Base-by-base conservation (phyloP, 257 asterid genomes). In the Jasminum sambac region DNA sequence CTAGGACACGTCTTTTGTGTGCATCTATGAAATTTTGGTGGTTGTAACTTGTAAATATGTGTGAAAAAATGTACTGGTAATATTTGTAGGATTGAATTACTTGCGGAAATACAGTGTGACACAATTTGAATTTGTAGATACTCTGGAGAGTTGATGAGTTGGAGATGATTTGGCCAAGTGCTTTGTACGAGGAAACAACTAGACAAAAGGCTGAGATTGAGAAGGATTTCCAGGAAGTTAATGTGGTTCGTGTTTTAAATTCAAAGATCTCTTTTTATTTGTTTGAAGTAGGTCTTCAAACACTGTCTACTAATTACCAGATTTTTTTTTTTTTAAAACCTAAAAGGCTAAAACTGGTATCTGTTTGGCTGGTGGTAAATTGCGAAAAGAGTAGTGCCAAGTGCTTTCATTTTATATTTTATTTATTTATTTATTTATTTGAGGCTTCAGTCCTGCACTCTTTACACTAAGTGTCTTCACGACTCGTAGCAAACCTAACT, bases 61-160 rank as follows among this genome's bases (percentile, higher is more conserved):
- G 36, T 55, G 30, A 23, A 30, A 55, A 11, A 55, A n/a, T 19
- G 13, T 19, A 21, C 26, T 10, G 5, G n/a, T 50, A 55, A 55
- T 23, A 9, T 55, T 55, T 55, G 62, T 26, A 55, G 30, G 14
- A 55, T 61, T 62, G 62, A 57, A 43, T 26, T 60, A 21, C 19
- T 64, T 37, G 36, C 62, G 19, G 26, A 55, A 55, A 12, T 55
- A 19, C 34, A 9, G 62, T 4, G 6, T 55, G 62, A 55, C 61
- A 50, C 63, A 46, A 63, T 76, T 75, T 25, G 40, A 70, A 69
- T 30, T 34, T 80, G 55, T 69, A 85, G 90, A 64, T 86, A 52
- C 85, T 94, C 77, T 89, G 97, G 98, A 78, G 86, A 63, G 83
- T 82, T 16, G 79, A 84, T 24, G 95, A 94, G 78, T 67, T 94